Evolutionary conservation across 306 rosid genomes (phyloP).

Genomic region (Astragalus membranaceus): DNA sequence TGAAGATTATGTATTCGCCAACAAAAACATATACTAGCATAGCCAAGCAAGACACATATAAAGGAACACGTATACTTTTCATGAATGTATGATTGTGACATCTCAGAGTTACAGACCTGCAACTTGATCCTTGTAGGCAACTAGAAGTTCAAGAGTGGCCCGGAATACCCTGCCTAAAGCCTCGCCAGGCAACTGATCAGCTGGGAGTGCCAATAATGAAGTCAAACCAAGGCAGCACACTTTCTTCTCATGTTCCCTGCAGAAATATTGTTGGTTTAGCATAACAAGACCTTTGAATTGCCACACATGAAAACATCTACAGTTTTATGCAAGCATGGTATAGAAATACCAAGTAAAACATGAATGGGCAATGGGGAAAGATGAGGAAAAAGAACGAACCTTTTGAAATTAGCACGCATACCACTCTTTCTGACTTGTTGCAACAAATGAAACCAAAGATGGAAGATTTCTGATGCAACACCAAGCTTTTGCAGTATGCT

Average conservation of each 20-base stretch:
- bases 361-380: background rate
- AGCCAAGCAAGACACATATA: background rate
- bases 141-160: conserved; percentile 81
- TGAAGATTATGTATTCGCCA: conserved; percentile 1
- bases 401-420: conserved; percentile 59
- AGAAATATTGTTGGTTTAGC: conserved; percentile 1
- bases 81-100: background rate
- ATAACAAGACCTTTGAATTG: conserved; percentile 10
- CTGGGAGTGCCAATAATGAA: conserved; percentile 71
- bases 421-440: conserved; percentile 84
- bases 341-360: background rate
- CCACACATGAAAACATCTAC: background rate
- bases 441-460: conserved; percentile 90
- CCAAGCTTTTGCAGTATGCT: conserved; percentile 69
- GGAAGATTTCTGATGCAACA: conserved; percentile 76
- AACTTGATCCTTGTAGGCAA: conserved; percentile 91
- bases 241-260: conserved; percentile 91
- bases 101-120: conserved; percentile 48
- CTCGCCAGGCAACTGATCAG: conserved; percentile 67
- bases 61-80: background rate
- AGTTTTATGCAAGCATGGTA: background rate
- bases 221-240: conserved; percentile 94
- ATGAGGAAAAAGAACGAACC: conserved; percentile 31
- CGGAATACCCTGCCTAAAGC: conserved; percentile 87
- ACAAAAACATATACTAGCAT: background rate